Percentiles rank a stretch among this genome's conserved stretches.
These are phyloP conservation scores for Solanum habrochaites DNA, from an alignment of 257 asterid genomes.

Conservation along the genomic window DNA sequence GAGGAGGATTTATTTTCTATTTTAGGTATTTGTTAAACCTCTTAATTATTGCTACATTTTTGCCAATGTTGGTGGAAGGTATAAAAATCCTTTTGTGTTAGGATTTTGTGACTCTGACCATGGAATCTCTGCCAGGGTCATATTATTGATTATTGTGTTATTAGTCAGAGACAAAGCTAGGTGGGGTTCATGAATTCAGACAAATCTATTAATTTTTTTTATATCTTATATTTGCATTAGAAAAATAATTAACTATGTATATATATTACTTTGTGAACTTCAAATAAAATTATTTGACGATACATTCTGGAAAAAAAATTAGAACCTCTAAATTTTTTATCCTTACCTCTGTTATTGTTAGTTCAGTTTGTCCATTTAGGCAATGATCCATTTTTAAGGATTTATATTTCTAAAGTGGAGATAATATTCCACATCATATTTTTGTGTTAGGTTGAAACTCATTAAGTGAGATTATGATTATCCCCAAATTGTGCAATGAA, in stretches of 20 bases:
- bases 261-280: no score
- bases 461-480: not conserved
- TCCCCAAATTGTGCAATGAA: not conserved
- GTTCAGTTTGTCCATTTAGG: not conserved
- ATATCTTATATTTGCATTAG: accelerated
- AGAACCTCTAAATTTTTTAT: no score
- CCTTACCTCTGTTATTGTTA: not conserved
- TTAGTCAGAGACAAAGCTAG: not conserved
- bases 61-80: not conserved
- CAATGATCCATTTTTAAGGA: not conserved
- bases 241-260: no score
- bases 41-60: not conserved
- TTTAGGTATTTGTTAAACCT: not conserved
- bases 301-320: no score
- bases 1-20: not conserved
- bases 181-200: no score
- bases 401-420: not conserved
- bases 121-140: not conserved
- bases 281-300: no score
- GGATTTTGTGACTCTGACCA: not conserved
- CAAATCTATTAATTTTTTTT: accelerated
- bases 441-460: not conserved
- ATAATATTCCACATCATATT: not conserved
- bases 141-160: no score
- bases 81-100: not conserved